phyloP scores from a whole-genome alignment of 73 alveolate genomes.

The Paramecium biaurelia region DNA sequence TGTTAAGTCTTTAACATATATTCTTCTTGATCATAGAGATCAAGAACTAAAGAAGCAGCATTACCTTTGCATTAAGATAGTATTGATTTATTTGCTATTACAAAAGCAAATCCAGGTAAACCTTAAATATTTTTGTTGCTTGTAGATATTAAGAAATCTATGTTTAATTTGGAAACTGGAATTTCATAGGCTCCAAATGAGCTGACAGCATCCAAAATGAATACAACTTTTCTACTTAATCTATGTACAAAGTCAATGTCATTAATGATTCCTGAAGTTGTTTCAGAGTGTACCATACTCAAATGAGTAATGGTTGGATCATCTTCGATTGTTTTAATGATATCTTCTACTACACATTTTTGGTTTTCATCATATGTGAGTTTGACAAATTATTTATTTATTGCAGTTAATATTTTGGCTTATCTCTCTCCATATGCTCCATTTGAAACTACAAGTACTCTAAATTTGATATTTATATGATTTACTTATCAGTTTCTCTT shows the following conservation, averaged over 20 bases:
- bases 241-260: neutral
- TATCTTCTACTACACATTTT: conserved; percentile 59
- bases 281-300: conserved; percentile 73
- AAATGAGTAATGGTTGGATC: conserved; percentile 71
- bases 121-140: conserved; percentile 72
- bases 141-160: conserved; percentile 67
- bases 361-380: conserved; percentile 65
- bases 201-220: conserved; percentile 74
- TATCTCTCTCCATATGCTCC: conserved; percentile 77
- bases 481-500: conserved; percentile 29
- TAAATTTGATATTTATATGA: neutral
- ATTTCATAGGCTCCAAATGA: conserved; percentile 72
- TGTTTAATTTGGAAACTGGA: conserved; percentile 51
- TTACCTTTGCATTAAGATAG: conserved; percentile 65
- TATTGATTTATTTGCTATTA: conserved; percentile 39
- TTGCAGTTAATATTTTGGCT: conserved; percentile 60
- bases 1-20: conserved; percentile 57
- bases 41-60: conserved; percentile 67
- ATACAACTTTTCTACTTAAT: conserved; percentile 1
- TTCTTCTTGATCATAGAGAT: conserved; percentile 71
- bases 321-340: conserved; percentile 44
- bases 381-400: conserved; percentile 37
- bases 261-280: conserved; percentile 70
- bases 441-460: conserved; percentile 64
- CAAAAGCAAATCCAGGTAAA: conserved; percentile 78